Evolutionary conservation across 306 rosid genomes (phyloP).

Genomic region (Delonix regia): DNA sequence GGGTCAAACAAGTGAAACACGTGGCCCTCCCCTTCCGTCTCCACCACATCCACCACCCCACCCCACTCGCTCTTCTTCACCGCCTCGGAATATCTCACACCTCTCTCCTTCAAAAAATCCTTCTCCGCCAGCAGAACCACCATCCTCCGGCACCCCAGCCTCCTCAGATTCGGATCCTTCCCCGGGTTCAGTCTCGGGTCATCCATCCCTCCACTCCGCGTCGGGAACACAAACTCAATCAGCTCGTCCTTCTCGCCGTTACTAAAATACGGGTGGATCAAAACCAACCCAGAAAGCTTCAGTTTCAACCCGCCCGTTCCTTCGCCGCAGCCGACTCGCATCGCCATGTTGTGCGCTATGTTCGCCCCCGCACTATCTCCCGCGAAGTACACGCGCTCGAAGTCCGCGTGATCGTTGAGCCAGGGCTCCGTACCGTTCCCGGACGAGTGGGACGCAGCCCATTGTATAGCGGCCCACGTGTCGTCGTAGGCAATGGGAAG

Average conservation of each 20-base stretch:
- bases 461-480: slow-evolving; percentile 50
- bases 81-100: slow-evolving; percentile 33
- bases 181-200: slow-evolving; percentile 43
- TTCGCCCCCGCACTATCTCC: slow-evolving; percentile 72
- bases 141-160: slow-evolving; percentile 35
- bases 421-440: slow-evolving; percentile 46
- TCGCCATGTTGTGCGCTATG: slow-evolving; percentile 47
- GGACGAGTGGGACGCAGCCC: slow-evolving; percentile 43
- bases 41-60: slow-evolving; percentile 41
- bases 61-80: slow-evolving; percentile 51
- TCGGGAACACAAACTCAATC: slow-evolving; percentile 27
- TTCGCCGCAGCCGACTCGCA: neutral
- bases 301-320: neutral
- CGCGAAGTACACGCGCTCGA: slow-evolving; percentile 39
- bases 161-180: slow-evolving; percentile 42
- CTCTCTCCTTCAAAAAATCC: slow-evolving; percentile 46
- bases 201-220: slow-evolving; percentile 15
- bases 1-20: slow-evolving; percentile 45
- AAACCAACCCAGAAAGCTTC: slow-evolving; percentile 45
- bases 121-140: slow-evolving; percentile 48
- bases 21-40: slow-evolving; percentile 42
- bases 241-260: slow-evolving; percentile 27
- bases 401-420: slow-evolving; percentile 47
- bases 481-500: slow-evolving; percentile 60
- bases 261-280: slow-evolving; percentile 59